A percentile compares a stretch with the other conserved stretches of the same genome.
These are phyloP conservation scores for Aaosphaeria arxii DNA, from an alignment of 2,329 filamentous ascomycete species.

Conservation along the genomic window DNA sequence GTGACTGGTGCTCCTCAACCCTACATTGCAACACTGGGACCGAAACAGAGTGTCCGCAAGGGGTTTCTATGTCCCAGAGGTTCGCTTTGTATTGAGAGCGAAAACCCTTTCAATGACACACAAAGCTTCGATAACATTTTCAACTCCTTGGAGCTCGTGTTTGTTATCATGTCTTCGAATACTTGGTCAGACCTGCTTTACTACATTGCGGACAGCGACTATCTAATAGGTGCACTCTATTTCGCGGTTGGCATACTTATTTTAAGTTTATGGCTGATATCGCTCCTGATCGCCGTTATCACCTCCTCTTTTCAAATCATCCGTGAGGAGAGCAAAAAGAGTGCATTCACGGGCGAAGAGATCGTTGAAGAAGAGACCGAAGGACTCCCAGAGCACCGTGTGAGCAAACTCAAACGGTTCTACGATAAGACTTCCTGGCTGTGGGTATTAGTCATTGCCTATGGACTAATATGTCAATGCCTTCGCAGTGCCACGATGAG, in stretches of 20 bases:
- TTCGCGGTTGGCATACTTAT: slow-evolving; percentile 75
- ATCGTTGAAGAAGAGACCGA: slow-evolving; percentile 37
- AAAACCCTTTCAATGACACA: slow-evolving; percentile 78
- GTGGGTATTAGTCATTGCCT: slow-evolving; percentile 79
- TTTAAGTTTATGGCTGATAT: slow-evolving; percentile 94
- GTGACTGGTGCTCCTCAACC: slow-evolving; percentile 47
- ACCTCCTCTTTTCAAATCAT: slow-evolving; percentile 99
- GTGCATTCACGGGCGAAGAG: slow-evolving; percentile 82
- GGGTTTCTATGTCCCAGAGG: slow-evolving; percentile 84
- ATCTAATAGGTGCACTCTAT: slow-evolving; percentile 78
- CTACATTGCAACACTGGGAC: slow-evolving; percentile 61
- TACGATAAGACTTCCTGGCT: slow-evolving; percentile 72
- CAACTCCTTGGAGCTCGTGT: slow-evolving; percentile 89
- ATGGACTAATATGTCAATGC: slow-evolving; percentile 75
- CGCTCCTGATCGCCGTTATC: slow-evolving; percentile 92
- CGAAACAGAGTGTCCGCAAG: slow-evolving; percentile 53
- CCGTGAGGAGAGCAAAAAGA: slow-evolving; percentile 89
- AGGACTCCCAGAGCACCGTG: slow-evolving; percentile 38
- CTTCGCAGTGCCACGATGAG: slow-evolving; percentile 76
- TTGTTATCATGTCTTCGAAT: slow-evolving; percentile 97
- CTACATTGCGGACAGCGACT: slow-evolving; percentile 87
- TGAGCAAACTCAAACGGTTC: slow-evolving; percentile 60
- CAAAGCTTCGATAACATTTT: slow-evolving; percentile 94
- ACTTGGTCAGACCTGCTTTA: slow-evolving; percentile 96
- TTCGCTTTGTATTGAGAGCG: slow-evolving; percentile 76